Evolutionary conservation across 257 asterid genomes (phyloP).

Genomic region (Forsythia viridissima): DNA sequence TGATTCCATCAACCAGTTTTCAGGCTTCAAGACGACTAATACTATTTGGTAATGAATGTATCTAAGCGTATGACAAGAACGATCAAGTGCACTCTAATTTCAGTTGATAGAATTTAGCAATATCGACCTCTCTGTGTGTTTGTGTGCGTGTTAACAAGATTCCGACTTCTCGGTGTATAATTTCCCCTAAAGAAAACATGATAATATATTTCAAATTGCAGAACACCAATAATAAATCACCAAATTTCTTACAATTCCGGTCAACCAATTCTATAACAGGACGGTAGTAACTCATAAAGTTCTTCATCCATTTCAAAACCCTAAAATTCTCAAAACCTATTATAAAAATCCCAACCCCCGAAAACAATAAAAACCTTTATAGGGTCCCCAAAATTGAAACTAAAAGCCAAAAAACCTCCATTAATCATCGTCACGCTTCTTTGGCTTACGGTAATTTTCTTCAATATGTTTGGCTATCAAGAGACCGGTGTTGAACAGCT

Average conservation of each 20-base stretch:
- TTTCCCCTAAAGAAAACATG: not conserved
- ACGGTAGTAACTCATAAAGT: not conserved
- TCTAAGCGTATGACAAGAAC: not conserved
- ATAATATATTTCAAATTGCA: not conserved
- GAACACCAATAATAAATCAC: not conserved
- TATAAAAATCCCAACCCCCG: not conserved
- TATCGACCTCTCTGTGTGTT: not conserved
- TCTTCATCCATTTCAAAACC: not conserved
- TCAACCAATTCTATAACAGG: not conserved
- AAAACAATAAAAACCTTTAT: not conserved
- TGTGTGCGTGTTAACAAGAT: not conserved
- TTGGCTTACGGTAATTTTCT: constrained; percentile 77
- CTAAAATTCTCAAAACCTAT: not conserved
- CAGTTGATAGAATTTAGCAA: not conserved
- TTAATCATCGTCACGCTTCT: constrained; percentile 51
- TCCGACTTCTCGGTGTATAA: no score
- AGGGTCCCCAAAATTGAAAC: not conserved
- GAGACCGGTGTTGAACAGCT: constrained; percentile 55
- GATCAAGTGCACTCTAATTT: not conserved
- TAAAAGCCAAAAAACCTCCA: constrained; percentile 3
- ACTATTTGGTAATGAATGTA: not conserved
- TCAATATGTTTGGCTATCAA: constrained; percentile 61
- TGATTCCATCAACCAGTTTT: not conserved
- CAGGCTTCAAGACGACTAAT: not conserved
- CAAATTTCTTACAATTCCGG: not conserved